phyloP scores from a whole-genome alignment of 495 filamentous ascomycete species.

The Pyronema domesticum region DNA sequence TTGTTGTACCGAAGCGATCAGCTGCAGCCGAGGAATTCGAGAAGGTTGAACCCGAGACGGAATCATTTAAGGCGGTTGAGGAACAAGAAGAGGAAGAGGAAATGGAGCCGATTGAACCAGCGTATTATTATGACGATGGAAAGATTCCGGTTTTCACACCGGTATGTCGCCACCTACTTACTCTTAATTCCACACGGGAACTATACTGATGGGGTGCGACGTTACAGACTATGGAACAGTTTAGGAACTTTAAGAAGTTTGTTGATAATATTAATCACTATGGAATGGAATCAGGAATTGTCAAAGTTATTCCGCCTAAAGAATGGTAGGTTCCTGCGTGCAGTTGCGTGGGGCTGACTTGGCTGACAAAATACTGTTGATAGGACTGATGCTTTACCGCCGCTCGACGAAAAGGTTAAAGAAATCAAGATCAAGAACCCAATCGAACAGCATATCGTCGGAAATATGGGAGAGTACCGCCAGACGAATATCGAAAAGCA shows the following conservation, averaged over 20 bases:
- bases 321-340: conserved; percentile 52
- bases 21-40: conserved; percentile 28
- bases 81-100: conserved; percentile 40
- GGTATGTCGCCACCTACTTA: conserved; percentile 31
- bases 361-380: background rate
- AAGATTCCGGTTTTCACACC: conserved; percentile 89
- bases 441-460: conserved; percentile 94
- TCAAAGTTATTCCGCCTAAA: conserved; percentile 83
- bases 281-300: conserved; percentile 90
- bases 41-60: background rate
- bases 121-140: conserved; percentile 70
- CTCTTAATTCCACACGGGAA: background rate
- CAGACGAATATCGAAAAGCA: conserved; percentile 93
- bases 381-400: conserved; percentile 54
- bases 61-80: conserved; percentile 26
- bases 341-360: background rate
- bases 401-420: conserved; percentile 72
- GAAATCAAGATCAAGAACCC: conserved; percentile 86
- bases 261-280: conserved; percentile 73
- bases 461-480: conserved; percentile 78
- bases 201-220: conserved; percentile 1
- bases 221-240: conserved; percentile 68
- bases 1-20: conserved; percentile 25
- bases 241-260: conserved; percentile 73
- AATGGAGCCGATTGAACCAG: conserved; percentile 59